Conservation (phyloP, 371 early-diverging fungal genomes). For the Mucor ambiguus region DNA sequence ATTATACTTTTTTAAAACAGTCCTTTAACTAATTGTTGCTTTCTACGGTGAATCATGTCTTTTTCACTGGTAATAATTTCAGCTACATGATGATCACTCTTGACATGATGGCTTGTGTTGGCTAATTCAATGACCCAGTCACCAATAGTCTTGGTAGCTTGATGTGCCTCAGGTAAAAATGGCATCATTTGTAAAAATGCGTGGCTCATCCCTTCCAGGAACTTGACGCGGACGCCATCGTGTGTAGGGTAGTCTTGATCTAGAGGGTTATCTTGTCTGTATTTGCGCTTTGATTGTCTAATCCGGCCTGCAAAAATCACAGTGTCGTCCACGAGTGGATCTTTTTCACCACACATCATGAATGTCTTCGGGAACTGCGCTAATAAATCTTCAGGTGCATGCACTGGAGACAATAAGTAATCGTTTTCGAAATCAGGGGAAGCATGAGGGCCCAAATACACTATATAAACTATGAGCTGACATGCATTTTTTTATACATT, state of each 20-base stretch:
- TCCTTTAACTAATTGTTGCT: slow-evolving; percentile 38
- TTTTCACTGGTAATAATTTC: slow-evolving; percentile 44
- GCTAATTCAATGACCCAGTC: slow-evolving; percentile 66
- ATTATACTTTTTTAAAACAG: slow-evolving; percentile 23
- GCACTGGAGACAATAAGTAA: slow-evolving; percentile 85
- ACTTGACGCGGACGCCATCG: slow-evolving; percentile 57
- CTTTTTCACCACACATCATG: slow-evolving; percentile 93
- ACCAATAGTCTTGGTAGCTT: slow-evolving; percentile 64
- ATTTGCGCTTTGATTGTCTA: slow-evolving; percentile 71
- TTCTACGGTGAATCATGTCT: slow-evolving; percentile 51
- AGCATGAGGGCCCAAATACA: slow-evolving; percentile 87
- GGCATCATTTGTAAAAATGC: slow-evolving; percentile 89
- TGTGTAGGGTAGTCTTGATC: slow-evolving; percentile 18
- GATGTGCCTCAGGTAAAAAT: slow-evolving; percentile 83
- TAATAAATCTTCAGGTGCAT: slow-evolving; percentile 87
- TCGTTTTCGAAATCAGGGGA: slow-evolving; percentile 78
- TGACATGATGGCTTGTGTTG: neutral
- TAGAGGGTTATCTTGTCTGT: slow-evolving; percentile 26
- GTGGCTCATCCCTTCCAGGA: slow-evolving; percentile 92
- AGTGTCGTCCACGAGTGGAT: slow-evolving; percentile 96
- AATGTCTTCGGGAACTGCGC: slow-evolving; percentile 91
- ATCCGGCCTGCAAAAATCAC: slow-evolving; percentile 89
- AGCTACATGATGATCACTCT: slow-evolving; percentile 33
- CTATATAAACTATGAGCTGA: slow-evolving; percentile 17
- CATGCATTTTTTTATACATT: neutral